Conservation (phyloP, 371 early-diverging fungal genomes). For the Basidiobolus heterosporus region DNA sequence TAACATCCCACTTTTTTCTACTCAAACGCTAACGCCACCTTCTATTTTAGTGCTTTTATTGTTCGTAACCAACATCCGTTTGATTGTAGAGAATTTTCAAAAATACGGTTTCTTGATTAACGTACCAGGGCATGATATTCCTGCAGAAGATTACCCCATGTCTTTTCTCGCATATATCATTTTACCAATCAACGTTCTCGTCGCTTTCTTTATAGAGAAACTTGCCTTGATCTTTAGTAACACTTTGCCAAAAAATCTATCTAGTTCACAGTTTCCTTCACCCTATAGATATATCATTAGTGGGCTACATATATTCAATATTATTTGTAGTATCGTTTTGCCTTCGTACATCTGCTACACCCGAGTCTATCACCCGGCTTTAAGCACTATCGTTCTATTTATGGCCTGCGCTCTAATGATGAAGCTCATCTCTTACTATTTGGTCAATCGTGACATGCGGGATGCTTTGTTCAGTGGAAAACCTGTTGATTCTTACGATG, state of each 20-base stretch:
- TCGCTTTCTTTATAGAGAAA: slow-evolving; percentile 36
- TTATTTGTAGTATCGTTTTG: slow-evolving; percentile 30
- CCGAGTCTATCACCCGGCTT: slow-evolving; percentile 52
- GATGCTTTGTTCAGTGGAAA: slow-evolving; percentile 17
- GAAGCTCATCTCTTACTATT: slow-evolving; percentile 62
- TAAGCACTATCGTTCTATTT: slow-evolving; percentile 40
- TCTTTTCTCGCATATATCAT: slow-evolving; percentile 26
- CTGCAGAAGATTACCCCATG: slow-evolving; percentile 31
- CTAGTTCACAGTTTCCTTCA: slow-evolving; percentile 1
- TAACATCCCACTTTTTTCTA: neutral
- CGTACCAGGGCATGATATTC: slow-evolving; percentile 9
- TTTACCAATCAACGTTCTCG: slow-evolving; percentile 28
- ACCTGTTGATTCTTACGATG: slow-evolving; percentile 21
- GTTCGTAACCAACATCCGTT: slow-evolving; percentile 62
- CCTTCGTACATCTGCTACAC: slow-evolving; percentile 53
- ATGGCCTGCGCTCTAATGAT: slow-evolving; percentile 45
- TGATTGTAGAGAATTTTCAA: slow-evolving; percentile 72
- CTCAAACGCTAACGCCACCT: neutral
- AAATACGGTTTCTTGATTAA: slow-evolving; percentile 73
- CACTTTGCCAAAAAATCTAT: slow-evolving; percentile 1
- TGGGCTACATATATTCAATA: slow-evolving; percentile 33
- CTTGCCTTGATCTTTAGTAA: neutral
- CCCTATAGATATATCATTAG: slow-evolving; percentile 5
- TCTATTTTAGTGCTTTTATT: slow-evolving; percentile 52
- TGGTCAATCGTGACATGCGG: slow-evolving; percentile 51